These are phyloP conservation scores for Coemansia sp. DNA, from an alignment of 192 early-diverging fungal species.

Conservation along the genomic window DNA sequence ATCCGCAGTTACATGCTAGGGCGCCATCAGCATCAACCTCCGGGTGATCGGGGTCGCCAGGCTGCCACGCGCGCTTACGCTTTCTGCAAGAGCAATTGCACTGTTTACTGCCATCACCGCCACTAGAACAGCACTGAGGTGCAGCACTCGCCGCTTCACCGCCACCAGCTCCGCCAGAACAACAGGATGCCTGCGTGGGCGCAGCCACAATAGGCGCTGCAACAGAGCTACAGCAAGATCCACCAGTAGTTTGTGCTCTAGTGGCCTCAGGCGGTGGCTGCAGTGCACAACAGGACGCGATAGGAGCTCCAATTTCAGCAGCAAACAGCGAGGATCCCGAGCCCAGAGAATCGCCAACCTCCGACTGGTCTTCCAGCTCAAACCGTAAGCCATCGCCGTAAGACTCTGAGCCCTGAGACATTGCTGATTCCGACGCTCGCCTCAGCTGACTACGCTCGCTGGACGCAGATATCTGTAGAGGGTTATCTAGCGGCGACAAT, in stretches of 20 bases:
- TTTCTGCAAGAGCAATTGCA: conserved; percentile 27
- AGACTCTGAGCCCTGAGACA: neutral
- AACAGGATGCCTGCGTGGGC: conserved; percentile 25
- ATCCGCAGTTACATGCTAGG: conserved; percentile 62
- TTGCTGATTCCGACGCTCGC: neutral
- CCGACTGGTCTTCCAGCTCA: neutral
- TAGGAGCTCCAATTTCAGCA: neutral
- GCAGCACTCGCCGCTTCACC: neutral
- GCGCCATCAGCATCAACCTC: conserved; percentile 57
- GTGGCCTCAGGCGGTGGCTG: neutral
- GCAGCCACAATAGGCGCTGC: neutral
- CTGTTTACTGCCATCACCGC: neutral
- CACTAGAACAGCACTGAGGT: conserved; percentile 1
- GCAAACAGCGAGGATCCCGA: neutral
- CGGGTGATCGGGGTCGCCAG: conserved; percentile 23
- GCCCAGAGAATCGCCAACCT: neutral
- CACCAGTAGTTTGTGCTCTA: conserved; percentile 13
- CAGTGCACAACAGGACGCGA: neutral
- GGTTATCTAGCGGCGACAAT: conserved; percentile 26
- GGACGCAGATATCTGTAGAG: neutral
- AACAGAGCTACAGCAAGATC: conserved; percentile 11
- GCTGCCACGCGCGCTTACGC: conserved; percentile 32
- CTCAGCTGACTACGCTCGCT: neutral
- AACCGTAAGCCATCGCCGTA: neutral
- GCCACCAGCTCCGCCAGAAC: conserved; percentile 11